Percentiles rank a stretch among this genome's conserved stretches.
Conservation (phyloP, 2,329 filamentous ascomycete species). For the Fusarium metavorans region DNA sequence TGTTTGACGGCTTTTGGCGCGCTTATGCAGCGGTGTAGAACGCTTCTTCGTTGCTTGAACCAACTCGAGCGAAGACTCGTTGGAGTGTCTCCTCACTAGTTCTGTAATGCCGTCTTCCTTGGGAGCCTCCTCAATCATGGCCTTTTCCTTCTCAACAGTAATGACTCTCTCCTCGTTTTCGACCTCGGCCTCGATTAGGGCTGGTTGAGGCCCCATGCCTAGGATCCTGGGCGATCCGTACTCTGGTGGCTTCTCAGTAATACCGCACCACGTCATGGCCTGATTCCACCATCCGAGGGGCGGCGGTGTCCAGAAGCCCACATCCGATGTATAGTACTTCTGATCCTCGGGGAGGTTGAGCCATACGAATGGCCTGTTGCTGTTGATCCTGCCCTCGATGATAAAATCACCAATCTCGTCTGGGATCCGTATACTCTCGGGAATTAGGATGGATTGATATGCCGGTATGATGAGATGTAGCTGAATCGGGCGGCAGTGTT, state of each 20-base stretch:
- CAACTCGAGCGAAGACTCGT: slow-evolving; percentile 13
- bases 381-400: slow-evolving; percentile 55
- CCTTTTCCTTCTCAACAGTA: slow-evolving; percentile 19
- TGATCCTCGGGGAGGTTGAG: slow-evolving; percentile 53
- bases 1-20: slow-evolving; percentile 10
- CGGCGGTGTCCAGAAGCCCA: slow-evolving; percentile 50
- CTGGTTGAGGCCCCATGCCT: slow-evolving; percentile 30
- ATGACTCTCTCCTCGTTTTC: slow-evolving; percentile 11
- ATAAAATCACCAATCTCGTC: slow-evolving; percentile 53
- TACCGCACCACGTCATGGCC: slow-evolving; percentile 43
- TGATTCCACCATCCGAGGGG: slow-evolving; percentile 44
- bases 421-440: slow-evolving; percentile 51
- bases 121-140: slow-evolving; percentile 6
- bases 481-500: slow-evolving; percentile 39
- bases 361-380: slow-evolving; percentile 53
- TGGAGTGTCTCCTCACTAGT: slow-evolving; percentile 11
- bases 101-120: slow-evolving; percentile 13
- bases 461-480: slow-evolving; percentile 55
- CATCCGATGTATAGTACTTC: slow-evolving; percentile 46
- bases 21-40: slow-evolving; percentile 23
- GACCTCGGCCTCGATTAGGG: slow-evolving; percentile 24
- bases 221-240: slow-evolving; percentile 42
- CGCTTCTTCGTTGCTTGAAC: slow-evolving; percentile 16
- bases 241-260: slow-evolving; percentile 38
- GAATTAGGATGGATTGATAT: slow-evolving; percentile 53